phyloP scores from a whole-genome alignment of 163 green algal genomes.

The Scenedesmus sp. region DNA sequence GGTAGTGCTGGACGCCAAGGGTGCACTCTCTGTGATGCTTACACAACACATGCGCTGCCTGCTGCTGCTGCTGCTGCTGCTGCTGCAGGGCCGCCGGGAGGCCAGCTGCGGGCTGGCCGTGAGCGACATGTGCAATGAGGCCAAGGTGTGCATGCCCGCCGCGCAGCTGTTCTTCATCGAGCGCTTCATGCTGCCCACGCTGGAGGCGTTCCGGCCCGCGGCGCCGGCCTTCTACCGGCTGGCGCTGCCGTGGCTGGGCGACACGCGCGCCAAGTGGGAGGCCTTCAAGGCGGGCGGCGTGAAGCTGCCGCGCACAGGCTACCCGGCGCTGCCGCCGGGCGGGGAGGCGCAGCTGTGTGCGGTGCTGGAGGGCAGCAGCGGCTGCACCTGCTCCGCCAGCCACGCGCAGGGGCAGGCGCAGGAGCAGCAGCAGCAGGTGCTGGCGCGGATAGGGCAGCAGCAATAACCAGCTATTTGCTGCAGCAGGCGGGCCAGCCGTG shows the following conservation, averaged over 20 bases:
- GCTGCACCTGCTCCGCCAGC: neutral
- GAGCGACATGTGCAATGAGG: slow-evolving; percentile 75
- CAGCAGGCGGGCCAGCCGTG: neutral
- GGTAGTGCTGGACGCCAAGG: no score
- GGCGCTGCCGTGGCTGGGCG: slow-evolving; percentile 62
- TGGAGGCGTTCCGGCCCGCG: slow-evolving; percentile 60
- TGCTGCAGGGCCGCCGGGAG: slow-evolving; percentile 76
- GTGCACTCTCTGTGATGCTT: no score
- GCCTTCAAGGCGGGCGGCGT: slow-evolving; percentile 39
- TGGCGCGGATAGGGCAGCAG: neutral
- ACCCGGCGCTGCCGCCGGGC: slow-evolving; percentile 11
- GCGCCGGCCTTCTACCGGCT: slow-evolving; percentile 62
- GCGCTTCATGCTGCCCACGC: slow-evolving; percentile 69
- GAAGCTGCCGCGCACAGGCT: slow-evolving; percentile 22
- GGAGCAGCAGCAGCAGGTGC: neutral
- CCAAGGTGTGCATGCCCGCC: slow-evolving; percentile 74
- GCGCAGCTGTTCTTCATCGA: slow-evolving; percentile 77
- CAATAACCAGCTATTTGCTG: neutral
- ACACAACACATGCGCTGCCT: neutral
- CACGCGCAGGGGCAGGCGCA: neutral
- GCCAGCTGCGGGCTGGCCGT: slow-evolving; percentile 67
- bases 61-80: neutral
- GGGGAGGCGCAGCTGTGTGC: neutral
- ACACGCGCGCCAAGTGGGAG: slow-evolving; percentile 55
- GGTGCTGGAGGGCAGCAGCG: neutral